Base-by-base conservation (phyloP, 371 early-diverging fungal genomes). In the Apophysomyces sp. region DNA sequence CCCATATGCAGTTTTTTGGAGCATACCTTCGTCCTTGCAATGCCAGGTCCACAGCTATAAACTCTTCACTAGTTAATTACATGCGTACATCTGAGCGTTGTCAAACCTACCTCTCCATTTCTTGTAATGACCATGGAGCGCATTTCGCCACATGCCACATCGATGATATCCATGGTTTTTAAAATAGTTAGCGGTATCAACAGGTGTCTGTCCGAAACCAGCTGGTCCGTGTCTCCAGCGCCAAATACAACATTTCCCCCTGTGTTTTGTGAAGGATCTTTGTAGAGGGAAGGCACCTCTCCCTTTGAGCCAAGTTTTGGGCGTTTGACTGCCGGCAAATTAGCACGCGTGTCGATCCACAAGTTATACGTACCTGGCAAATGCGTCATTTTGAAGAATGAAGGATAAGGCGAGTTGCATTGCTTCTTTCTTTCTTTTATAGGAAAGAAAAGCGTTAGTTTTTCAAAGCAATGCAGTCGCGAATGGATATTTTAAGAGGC, bases 1-100 rank as follows among this genome's bases (percentile, higher is more conserved):
- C 65, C 96, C 98, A 36, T 93, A 90, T 11, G 93, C 95, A 0
- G 65, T 72, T 32, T 95, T 85, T 65, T 99, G 99, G 16, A 99
- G 85, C n/a, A 97, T 97, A 61, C 86, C 78, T 74, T 99, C 96
- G 79, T 99, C 99, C 73, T 99, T 99, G 82, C 97, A 95, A 2
- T 99, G 99, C 98, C 98, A 99, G 39, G 96, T 88, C 78, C 82
- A 91, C 24, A 93, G 69, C 83, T 87, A 67, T n/a, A n/a, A n/a
- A n/a, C n/a, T n/a, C n/a, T n/a, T n/a, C n/a, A n/a, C 11, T 24
- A 15, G n/a, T 28, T 32, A 13, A 8, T 53, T n/a, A 30, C 11
- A 13, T 26, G 18, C 29, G 13, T 31, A 15, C 0, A 37, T 26
- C n/a, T 54, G 16, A 39, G 3, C 63, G 65, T 13, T 7, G 9